Percentiles rank a stretch among this genome's conserved stretches.
These are phyloP conservation scores for Aspergillus ruber DNA, from an alignment of 2,329 filamentous ascomycete species.

Conservation along the genomic window DNA sequence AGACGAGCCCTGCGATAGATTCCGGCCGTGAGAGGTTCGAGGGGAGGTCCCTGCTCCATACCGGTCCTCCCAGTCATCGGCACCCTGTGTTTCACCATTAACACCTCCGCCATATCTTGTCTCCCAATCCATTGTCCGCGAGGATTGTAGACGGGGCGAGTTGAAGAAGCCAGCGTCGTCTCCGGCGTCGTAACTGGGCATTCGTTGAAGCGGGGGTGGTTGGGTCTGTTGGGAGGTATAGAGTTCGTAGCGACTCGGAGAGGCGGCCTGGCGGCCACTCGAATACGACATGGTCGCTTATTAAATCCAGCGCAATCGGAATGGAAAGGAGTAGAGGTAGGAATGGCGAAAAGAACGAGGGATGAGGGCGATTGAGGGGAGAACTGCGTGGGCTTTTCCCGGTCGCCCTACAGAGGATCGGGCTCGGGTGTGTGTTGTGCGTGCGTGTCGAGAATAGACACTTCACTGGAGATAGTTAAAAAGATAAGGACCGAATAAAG, in stretches of 20 bases:
- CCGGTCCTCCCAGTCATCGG: constrained; percentile 7
- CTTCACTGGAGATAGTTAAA: too few species aligned
- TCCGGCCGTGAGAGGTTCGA: constrained; percentile 30
- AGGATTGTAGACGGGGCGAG: constrained; percentile 18
- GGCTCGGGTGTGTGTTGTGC: too few species aligned
- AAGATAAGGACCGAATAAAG: too few species aligned
- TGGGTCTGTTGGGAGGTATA: constrained; percentile 37
- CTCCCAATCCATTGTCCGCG: constrained; percentile 30
- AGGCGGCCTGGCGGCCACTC: not conserved
- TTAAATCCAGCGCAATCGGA: too few species aligned
- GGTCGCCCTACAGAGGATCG: too few species aligned
- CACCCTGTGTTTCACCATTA: constrained; percentile 30
- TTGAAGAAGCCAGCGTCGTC: constrained; percentile 59
- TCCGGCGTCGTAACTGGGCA: constrained; percentile 68
- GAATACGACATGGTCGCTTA: too few species aligned
- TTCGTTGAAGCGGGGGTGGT: constrained; percentile 45
- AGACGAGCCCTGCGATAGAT: constrained; percentile 44
- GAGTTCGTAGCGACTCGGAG: constrained; percentile 33
- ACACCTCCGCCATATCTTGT: constrained; percentile 25
- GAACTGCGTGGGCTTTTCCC: too few species aligned
- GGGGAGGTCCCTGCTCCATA: constrained; percentile 13
- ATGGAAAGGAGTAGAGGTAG: too few species aligned
- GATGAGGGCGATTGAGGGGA: too few species aligned
- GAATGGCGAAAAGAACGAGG: too few species aligned
- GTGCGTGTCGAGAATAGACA: too few species aligned